Conservation (phyloP, 345 rosid genomes). For the Turritis glabra region DNA sequence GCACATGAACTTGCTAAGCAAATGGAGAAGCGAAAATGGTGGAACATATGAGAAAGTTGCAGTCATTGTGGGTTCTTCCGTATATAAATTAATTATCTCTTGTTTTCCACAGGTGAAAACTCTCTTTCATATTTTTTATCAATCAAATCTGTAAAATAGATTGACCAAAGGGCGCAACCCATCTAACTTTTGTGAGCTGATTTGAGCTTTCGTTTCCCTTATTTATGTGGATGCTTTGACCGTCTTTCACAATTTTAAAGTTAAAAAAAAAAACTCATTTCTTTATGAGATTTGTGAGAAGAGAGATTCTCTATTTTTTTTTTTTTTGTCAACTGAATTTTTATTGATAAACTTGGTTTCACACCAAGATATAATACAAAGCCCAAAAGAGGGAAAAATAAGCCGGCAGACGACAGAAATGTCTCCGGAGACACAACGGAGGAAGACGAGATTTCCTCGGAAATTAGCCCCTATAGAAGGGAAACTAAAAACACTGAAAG, state of each 20-base stretch:
- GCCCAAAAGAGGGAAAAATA: too few species aligned
- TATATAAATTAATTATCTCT: conserved; percentile 12
- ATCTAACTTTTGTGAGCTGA: conserved; percentile 7
- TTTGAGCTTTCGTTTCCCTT: conserved; percentile 1
- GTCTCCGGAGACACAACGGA: too few species aligned
- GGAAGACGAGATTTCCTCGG: too few species aligned
- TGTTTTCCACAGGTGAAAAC: conserved; percentile 20
- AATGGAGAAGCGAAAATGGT: conserved; percentile 95
- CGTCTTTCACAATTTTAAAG: neutral
- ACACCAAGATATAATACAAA: too few species aligned
- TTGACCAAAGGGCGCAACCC: conserved; percentile 22
- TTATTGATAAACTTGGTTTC: too few species aligned
- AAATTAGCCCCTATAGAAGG: too few species aligned
- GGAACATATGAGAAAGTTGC: conserved; percentile 55
- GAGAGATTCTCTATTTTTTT: too few species aligned
- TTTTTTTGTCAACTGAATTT: too few species aligned
- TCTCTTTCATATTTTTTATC: neutral
- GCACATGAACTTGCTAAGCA: conserved; percentile 75
- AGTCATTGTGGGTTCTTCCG: conserved; percentile 26
- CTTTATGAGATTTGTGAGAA: neutral
- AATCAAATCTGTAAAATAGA: conserved; percentile 32
- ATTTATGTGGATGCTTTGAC: neutral
- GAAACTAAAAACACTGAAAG: too few species aligned
- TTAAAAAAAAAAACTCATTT: neutral
- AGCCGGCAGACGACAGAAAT: too few species aligned